Evolutionary conservation across 768 basidiomycete species (phyloP).

Genomic region (Podaxis rugospora): DNA sequence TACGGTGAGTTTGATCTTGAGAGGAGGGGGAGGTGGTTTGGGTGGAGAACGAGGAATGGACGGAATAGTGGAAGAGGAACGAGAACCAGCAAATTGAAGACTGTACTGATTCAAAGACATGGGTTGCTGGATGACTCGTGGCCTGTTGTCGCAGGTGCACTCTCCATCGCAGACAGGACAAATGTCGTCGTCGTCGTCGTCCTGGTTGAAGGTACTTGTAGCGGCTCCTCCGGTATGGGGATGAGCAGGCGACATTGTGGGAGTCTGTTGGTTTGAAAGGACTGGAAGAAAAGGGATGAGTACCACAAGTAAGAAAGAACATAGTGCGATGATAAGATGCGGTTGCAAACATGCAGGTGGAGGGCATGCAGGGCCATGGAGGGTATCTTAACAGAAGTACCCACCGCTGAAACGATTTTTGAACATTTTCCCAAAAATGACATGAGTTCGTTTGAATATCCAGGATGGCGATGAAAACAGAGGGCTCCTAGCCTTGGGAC

Average conservation of each 20-base stretch:
- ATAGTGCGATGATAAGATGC: conserved; percentile 5
- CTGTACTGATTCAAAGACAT: conserved; percentile 33
- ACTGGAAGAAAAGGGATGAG: conserved; percentile 20
- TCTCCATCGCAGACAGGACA: conserved; percentile 90
- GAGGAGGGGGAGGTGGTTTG: conserved; percentile 28
- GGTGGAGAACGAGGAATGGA: conserved; percentile 24
- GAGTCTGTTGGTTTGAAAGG: conserved; percentile 44
- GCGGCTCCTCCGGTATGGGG: conserved; percentile 57
- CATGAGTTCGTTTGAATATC: conserved; percentile 38
- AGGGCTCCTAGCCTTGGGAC: conserved; percentile 10
- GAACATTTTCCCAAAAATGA: conserved; percentile 38
- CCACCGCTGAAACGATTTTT: conserved; percentile 34
- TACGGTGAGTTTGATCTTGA: conserved; percentile 74
- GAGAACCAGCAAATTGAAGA: conserved; percentile 30
- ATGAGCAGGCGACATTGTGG: conserved; percentile 66
- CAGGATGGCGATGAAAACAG: conserved; percentile 31
- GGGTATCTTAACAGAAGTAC: conserved; percentile 11
- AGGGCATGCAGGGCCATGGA: conserved; percentile 1
- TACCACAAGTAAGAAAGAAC: conserved; percentile 4
- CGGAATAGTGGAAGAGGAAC: conserved; percentile 32
- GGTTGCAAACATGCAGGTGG: conserved; percentile 1
- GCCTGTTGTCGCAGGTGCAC: conserved; percentile 69
- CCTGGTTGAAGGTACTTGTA: conserved; percentile 36
- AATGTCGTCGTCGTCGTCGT: conserved; percentile 83
- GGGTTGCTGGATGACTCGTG: conserved; percentile 19